phyloP scores from a whole-genome alignment of 129 eudicot genomes.

The Mikania micrantha region DNA sequence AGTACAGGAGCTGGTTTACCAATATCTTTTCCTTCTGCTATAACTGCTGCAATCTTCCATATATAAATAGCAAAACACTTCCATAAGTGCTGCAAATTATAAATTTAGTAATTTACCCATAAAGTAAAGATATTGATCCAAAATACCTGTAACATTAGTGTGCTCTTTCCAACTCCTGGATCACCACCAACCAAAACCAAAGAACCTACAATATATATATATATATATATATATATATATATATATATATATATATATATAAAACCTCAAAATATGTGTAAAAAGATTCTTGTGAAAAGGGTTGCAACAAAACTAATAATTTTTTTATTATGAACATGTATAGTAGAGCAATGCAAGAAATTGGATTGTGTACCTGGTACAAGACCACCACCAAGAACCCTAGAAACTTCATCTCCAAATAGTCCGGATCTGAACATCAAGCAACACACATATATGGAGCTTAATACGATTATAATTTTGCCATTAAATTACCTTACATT shows the following conservation, averaged over 20 bases:
- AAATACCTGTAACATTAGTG: slow-evolving; percentile 75
- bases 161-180: slow-evolving; percentile 99
- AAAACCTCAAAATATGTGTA: neutral
- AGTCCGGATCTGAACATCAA: slow-evolving; percentile 48
- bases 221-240: too few species aligned
- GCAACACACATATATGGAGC: neutral
- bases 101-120: neutral
- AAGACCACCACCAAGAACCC: slow-evolving; percentile 96
- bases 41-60: slow-evolving; percentile 77
- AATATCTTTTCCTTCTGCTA: slow-evolving; percentile 58
- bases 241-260: too few species aligned
- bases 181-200: slow-evolving; percentile 91
- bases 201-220: slow-evolving; percentile 65
- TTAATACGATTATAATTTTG: neutral
- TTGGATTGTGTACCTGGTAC: slow-evolving; percentile 65
- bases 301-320: neutral
- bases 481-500: neutral
- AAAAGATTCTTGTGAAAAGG: neutral
- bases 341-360: neutral
- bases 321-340: neutral
- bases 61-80: neutral
- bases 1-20: slow-evolving; percentile 64
- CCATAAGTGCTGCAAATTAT: neutral
- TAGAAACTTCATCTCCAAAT: slow-evolving; percentile 78
- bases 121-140: neutral